Evolutionary conservation across 495 filamentous ascomycete species (phyloP).

Genomic region (Neurospora intermedia): DNA sequence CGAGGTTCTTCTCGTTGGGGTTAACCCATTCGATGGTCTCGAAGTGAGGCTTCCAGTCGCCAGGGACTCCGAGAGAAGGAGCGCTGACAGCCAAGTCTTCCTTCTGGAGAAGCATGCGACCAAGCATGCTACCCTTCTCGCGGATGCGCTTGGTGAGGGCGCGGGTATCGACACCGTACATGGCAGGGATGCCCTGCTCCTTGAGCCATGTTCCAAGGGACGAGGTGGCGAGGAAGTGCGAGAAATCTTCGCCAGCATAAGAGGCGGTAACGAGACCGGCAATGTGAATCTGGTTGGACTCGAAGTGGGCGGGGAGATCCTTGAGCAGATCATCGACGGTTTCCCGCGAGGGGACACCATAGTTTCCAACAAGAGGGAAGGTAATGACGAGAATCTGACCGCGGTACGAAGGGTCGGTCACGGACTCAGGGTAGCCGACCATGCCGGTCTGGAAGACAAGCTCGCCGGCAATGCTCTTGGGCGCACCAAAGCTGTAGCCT

Average conservation of each 20-base stretch:
- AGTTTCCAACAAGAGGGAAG: conserved; percentile 97
- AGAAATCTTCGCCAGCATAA: conserved; percentile 88
- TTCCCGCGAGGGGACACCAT: conserved; percentile 83
- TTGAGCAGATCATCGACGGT: conserved; percentile 69
- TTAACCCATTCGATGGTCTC: conserved; percentile 79
- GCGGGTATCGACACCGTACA: conserved; percentile 91
- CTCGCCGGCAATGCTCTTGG: conserved; percentile 88
- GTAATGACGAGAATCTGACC: conserved; percentile 98
- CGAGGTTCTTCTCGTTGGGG: conserved; percentile 84
- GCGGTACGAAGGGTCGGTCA: conserved; percentile 98
- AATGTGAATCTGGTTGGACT: conserved; percentile 83
- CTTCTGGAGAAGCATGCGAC: conserved; percentile 71
- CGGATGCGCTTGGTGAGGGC: conserved; percentile 89
- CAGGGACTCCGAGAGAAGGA: conserved; percentile 11
- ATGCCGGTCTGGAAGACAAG: conserved; percentile 99
- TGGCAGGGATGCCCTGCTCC: conserved; percentile 89
- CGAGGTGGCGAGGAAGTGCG: conserved; percentile 80
- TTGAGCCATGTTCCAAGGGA: conserved; percentile 92
- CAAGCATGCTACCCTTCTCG: conserved; percentile 91
- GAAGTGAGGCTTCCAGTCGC: conserved; percentile 55
- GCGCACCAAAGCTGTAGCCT: conserved; percentile 88
- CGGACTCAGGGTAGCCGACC: conserved; percentile 96
- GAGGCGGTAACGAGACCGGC: conserved; percentile 81
- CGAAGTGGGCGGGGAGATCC: conserved; percentile 83
- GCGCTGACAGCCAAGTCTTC: conserved; percentile 28